phyloP scores from a whole-genome alignment of 768 basidiomycete genomes.

The Termitomyces sp. region DNA sequence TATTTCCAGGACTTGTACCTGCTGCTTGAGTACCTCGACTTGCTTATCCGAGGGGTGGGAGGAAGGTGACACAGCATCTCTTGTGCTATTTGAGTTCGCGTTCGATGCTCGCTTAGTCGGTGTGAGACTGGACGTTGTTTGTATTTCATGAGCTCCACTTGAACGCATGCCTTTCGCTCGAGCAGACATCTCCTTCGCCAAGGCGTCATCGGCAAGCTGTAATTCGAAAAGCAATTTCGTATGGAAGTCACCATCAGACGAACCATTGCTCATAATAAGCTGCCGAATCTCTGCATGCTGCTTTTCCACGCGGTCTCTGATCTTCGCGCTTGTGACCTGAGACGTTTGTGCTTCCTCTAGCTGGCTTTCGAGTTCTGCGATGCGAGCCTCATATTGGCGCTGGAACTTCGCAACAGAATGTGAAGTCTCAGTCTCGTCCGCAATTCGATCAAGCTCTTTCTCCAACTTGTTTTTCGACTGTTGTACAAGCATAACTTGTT shows the following conservation, averaged over 20 bases:
- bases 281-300: conserved; percentile 71
- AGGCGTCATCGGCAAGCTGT: conserved; percentile 52
- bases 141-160: conserved; percentile 29
- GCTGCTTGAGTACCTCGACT: conserved; percentile 49
- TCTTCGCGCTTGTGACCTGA: conserved; percentile 43
- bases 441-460: conserved; percentile 59
- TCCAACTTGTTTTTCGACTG: conserved; percentile 65
- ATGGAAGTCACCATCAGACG: conserved; percentile 59
- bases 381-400: conserved; percentile 58
- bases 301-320: conserved; percentile 57
- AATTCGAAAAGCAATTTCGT: conserved; percentile 58
- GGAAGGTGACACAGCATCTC: conserved; percentile 26
- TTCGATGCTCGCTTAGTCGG: conserved; percentile 41
- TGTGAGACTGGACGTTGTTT: conserved; percentile 37
- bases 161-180: conserved; percentile 30
- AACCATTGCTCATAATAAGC: conserved; percentile 52
- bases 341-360: conserved; percentile 52
- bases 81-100: conserved; percentile 20
- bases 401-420: conserved; percentile 55
- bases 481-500: conserved; percentile 48
- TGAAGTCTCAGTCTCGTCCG: conserved; percentile 50
- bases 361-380: conserved; percentile 57
- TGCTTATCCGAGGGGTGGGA: conserved; percentile 41
- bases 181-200: conserved; percentile 44
- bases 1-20: conserved; percentile 63